Evolutionary conservation across 768 basidiomycete genomes (phyloP).

Genomic region (Russula foetens): DNA sequence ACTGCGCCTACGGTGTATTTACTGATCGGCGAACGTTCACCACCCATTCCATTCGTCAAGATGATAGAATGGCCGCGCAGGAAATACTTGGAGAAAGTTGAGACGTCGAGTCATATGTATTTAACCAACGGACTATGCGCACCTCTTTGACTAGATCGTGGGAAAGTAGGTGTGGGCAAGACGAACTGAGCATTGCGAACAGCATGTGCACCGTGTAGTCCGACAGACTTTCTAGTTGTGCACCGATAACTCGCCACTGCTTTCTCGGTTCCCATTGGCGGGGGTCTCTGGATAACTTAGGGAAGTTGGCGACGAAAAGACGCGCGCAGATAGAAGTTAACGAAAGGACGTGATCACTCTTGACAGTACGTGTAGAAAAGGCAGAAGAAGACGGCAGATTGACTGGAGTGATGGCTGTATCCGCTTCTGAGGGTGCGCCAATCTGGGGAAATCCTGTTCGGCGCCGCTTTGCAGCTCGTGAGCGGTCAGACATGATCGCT

Average conservation of each 20-base stretch:
- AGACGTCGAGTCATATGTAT: background rate
- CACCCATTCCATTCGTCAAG: slow-evolving; percentile 42
- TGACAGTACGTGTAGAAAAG: slow-evolving; percentile 35
- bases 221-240: slow-evolving; percentile 41
- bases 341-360: slow-evolving; percentile 30
- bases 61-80: slow-evolving; percentile 44
- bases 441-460: slow-evolving; percentile 24
- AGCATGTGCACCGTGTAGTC: slow-evolving; percentile 42
- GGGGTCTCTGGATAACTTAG: slow-evolving; percentile 32
- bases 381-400: slow-evolving; percentile 43
- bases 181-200: slow-evolving; percentile 41
- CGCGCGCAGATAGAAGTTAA: slow-evolving; percentile 45
- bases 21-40: slow-evolving; percentile 31
- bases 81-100: slow-evolving; percentile 39
- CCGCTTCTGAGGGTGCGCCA: slow-evolving; percentile 40
- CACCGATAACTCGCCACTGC: slow-evolving; percentile 24
- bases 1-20: slow-evolving; percentile 43
- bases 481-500: slow-evolving; percentile 4
- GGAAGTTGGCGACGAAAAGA: slow-evolving; percentile 41
- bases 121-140: slow-evolving; percentile 14
- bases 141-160: slow-evolving; percentile 52
- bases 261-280: slow-evolving; percentile 30
- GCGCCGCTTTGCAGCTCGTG: slow-evolving; percentile 26
- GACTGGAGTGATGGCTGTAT: slow-evolving; percentile 31
- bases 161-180: slow-evolving; percentile 44